Evolutionary conservation across 495 filamentous ascomycete genomes (phyloP), one percentile per base, ranked within the genome.

Genomic region (Cercophora newfieldiana): DNA sequence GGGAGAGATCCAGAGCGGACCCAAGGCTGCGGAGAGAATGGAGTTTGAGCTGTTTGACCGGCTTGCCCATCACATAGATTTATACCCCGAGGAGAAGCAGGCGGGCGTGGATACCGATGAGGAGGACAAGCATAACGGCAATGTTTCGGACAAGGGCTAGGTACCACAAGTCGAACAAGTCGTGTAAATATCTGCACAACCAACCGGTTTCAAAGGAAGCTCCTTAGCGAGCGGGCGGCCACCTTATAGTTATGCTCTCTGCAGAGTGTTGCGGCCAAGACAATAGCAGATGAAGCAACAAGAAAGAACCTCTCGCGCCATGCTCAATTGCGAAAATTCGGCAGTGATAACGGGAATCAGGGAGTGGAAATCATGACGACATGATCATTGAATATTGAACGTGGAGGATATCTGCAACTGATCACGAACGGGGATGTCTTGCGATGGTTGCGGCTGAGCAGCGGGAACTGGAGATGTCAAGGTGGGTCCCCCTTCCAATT

Each of bases 11-110:
- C n/a, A n/a, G n/a, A n/a, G n/a, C n/a, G n/a, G n/a, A n/a, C n/a
- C n/a, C n/a, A n/a, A n/a, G n/a, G n/a, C n/a, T n/a, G n/a, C n/a
- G n/a, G n/a, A n/a, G n/a, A n/a, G n/a, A n/a, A n/a, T n/a, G n/a
- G n/a, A n/a, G n/a, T 75, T 75, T 69, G 76, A 79, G 68, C 62
- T 80, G 65, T 74, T 74, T 54, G 73, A 63, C 69, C 74, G 71
- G 28, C 57, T 80, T 53, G 69, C 58, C 50, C 56, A 64, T 29
- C 47, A 59, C 21, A 58, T 31, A 21, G 29, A 37, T 58, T 21
- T 58, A 58, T 58, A 31, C 55, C 26, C 55, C 55, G 21, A 26
- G 21, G 21, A 26, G 21, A 58, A 58, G 55, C 25, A 31, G 24
- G 29, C 22, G 55, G 55, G 29, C 18, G 55, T 29, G 22, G 55